Evolutionary conservation across 1,284 basidiomycete genomes (phyloP), one percentile per base, ranked within the genome.

Genomic region (Cryptococcus sp.): DNA sequence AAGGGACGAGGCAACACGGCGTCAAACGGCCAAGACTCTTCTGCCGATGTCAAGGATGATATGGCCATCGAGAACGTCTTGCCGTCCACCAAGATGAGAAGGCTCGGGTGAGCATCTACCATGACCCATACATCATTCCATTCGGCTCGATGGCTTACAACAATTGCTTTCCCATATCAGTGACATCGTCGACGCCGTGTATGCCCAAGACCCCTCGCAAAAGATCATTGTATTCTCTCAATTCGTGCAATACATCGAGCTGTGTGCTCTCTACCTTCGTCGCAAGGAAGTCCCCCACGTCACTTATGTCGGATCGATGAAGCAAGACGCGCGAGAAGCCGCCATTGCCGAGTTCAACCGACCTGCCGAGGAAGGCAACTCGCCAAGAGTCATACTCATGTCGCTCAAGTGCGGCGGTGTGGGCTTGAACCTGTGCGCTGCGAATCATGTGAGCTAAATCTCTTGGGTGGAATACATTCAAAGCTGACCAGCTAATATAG

Each of bases 1-100:
- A 59, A 27, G 56, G 57, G 45, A n/a, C 56, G 55, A 56, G 52
- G 35, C 66, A 86, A 86, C 2, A 89, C 92, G 76, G 84, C 85
- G 15, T 52, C 50, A 39, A 56, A 67, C 7, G 56, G 54, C 49
- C 57, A 61, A 16, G 47, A 54, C 6, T 17, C 50, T 10, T 45
- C 49, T 20, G 54, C 44, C 13, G 57, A 50, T 17, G 49, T 63
- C 20, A 49, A 56, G 27, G 61, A 61, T 46, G 53, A 57, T 3
- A 45, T 65, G 47, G 62, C 59, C 15, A 63, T 72, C 44, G 65
- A 68, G 25, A 60, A 67, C 22, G 64, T 72, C 23, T 38, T 67
- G 16, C 72, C 72, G 6, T 73, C 71, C 3, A 74, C 71, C 17
- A 77, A 77, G 62, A 75, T 75, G 74, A 66, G 66, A 51, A 56